Base-by-base conservation (phyloP, 495 filamentous ascomycete species). In the Aspergillus avenaceus region DNA sequence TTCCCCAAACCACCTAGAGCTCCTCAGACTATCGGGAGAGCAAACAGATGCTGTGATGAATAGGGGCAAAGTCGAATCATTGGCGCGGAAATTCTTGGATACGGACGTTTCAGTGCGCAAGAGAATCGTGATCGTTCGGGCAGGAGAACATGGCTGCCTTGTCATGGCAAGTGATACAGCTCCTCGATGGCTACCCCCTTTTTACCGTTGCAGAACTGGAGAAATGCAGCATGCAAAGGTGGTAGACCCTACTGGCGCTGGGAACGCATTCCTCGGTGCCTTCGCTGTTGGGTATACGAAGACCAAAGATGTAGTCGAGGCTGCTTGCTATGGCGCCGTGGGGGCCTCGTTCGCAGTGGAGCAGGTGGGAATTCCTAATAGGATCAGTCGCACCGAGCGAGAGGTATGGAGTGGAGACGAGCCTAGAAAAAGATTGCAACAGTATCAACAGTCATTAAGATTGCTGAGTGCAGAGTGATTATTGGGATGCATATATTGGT, bases 1-100 rank as follows among this genome's bases (percentile, higher is more conserved):
- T 28, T 69, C 62, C 19, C 69, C 69, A 5, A 73, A 73, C 49
- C 69, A 69, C 29, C 31, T 69, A 18, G 69, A 73, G 36, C 44
- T 73, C 14, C 53, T 47, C 8, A 37, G 7, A 5, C 37, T 70
- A 0, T 64, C 63, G 32, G 46, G 48, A 1, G 50, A 50, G 49
- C 1, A 48, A 46, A 34, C 19, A 5, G 12, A 29, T 2, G 23
- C 32, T 27, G n/a, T 18, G 4, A 21, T 58, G 5, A 47, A 60
- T 18, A 55, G 37, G 31, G 7, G 14, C 0, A 45, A 22, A 12
- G 59, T 73, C 26, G 68, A 72, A 40, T 42, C 44, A 16, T 38
- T 65, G 14, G 64, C 55, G 16, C 25, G 18, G 22, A 48, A 9
- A 6, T 45, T 66, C 6, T n/a, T 69, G 18, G 19, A 51, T 9